Base-by-base conservation (phyloP, 495 filamentous ascomycete species). In the Peziza echinospora region DNA sequence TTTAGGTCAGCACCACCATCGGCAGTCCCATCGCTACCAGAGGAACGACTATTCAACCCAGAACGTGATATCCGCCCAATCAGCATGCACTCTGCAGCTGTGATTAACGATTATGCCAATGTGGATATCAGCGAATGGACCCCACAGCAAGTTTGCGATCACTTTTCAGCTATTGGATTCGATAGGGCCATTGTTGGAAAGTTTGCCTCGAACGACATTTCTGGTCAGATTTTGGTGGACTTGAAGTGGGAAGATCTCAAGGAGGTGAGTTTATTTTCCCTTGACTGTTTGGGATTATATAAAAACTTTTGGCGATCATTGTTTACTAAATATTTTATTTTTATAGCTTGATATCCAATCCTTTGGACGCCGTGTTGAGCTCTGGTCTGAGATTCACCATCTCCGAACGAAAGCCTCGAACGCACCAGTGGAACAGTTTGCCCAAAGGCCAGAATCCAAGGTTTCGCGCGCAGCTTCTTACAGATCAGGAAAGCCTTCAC, bases 241-340 rank as follows among this genome's bases (percentile, higher is more conserved):
- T 65, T 97, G n/a, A 80, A 92, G 56, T 73, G 82, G 52, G 82
- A 93, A 26, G 85, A 94, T 56, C 67, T 97, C n/a, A 84, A 85
- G 56, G 89, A 97, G 55, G 55, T 58, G 46, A 42, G 54, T 48
- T 16, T 21, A 26, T 23, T 24, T 41, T 24, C 40, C 30, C 22
- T 25, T 28, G 8, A 8, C 13, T 37, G 13, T 10, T 22, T 46
- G 26, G 16, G 19, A 43, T 2, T 28, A 24, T 25, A 25, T 24
- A 3, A 17, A 22, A 13, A n/a, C 10, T 22, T 13, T 26, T 13
- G 30, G 24, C 43, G 41, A 1, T 10, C 43, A 16, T 28, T 17
- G n/a, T 16, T 45, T 21, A 24, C 49, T 57, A 44, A 49, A 46
- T 40, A 19, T 49, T 47, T 24, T 49, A 21, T 45, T 39, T 24